These are phyloP conservation scores for Biancaea sappan DNA, from an alignment of 306 rosid species.

Conservation along the genomic window DNA sequence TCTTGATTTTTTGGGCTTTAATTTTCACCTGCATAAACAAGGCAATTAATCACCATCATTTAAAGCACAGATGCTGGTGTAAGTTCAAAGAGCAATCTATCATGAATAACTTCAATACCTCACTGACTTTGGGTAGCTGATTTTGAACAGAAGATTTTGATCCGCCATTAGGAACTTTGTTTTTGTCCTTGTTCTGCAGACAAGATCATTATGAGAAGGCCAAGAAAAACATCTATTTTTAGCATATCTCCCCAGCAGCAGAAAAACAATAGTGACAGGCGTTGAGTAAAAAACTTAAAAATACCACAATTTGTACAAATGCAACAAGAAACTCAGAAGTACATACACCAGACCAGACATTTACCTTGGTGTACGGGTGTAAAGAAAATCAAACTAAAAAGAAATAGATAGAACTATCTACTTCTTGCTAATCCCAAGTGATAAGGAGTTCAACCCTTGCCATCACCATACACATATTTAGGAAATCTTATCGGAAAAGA, in stretches of 20 bases:
- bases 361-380: not conserved
- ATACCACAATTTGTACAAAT: not conserved
- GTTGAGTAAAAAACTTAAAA: not conserved
- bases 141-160: slow-evolving; percentile 44
- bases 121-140: slow-evolving; percentile 51
- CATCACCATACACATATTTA: not conserved
- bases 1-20: slow-evolving; percentile 74
- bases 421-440: not conserved
- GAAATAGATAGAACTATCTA: not conserved
- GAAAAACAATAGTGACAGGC: not conserved
- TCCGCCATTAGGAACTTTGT: slow-evolving; percentile 46
- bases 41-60: slow-evolving; percentile 27
- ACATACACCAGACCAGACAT: not conserved
- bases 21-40: slow-evolving; percentile 52
- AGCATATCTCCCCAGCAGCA: slow-evolving; percentile 1
- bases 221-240: slow-evolving; percentile 19
- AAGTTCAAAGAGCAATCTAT: not conserved
- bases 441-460: not conserved
- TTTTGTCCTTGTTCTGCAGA: slow-evolving; percentile 57
- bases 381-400: not conserved
- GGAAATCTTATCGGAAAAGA: not conserved
- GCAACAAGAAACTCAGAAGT: not conserved
- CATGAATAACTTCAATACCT: slow-evolving; percentile 54
- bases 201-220: slow-evolving; percentile 38
- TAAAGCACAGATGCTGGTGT: slow-evolving; percentile 12